Evolutionary conservation across 75 land plant species (phyloP), one percentile per base, ranked within the genome.

Genomic region (Cupressus sempervirens): DNA sequence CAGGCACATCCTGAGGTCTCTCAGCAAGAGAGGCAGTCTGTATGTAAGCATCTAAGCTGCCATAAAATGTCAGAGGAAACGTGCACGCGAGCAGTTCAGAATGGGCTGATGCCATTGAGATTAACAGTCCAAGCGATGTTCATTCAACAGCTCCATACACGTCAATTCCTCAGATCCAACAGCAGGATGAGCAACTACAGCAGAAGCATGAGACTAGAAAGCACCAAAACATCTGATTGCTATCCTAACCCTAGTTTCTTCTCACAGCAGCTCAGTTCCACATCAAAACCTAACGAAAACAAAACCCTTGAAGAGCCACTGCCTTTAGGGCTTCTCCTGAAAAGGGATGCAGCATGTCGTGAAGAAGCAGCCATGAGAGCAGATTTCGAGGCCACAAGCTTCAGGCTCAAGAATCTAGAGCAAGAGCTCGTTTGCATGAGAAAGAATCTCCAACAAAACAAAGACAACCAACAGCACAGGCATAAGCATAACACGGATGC

Each of bases 51-150:
- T 76, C 88, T 96, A 40, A 89, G 89, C 89, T 93, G 98, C 89
- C 95, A 95, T 56, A 93, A 93, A 82, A 94, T 96, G 50, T 95
- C 98, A 43, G 95, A 93, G 43, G 92, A 94, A 38, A 85, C 85
- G 11, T 94, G 97, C 84, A 88, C 94, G 7, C 91, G 95, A 53
- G 98, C 95, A 7, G 98, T 96, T 53, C 97, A 96, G 81, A 95
- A 94, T 81, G 93, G 93, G 82, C 87, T 87, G 45, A 96, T 96
- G 98, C 98, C 98, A 36, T 90, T 96, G 18, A 89, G 97, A 10
- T 80, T 94, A 87, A 94, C 95, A 46, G 96, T 96, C 81, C 98
- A 96, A 85, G 97, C 98, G 15, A 92, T 96, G 85, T 94, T 95
- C 84, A 85, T 94, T 76, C 98, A 95, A 73, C 98, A 96, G 85